Evolutionary conservation across 305 asterid species (phyloP), one percentile per base, ranked within the genome.

Genomic region (Fraxinus greggii): DNA sequence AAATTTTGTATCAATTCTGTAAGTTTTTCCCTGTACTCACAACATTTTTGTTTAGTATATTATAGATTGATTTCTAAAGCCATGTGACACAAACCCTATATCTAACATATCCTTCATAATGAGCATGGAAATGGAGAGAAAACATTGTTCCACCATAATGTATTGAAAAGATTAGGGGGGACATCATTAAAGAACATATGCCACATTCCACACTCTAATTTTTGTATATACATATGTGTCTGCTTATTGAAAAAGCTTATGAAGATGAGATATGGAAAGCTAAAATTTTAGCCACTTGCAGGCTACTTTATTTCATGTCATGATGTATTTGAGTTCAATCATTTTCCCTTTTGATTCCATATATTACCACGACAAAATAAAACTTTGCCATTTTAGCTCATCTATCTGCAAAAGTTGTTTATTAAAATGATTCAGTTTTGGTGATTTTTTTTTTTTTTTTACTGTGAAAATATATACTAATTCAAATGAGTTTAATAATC

Each of bases 61-160:
- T n/a, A n/a, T n/a, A n/a, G n/a, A n/a, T n/a, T n/a, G n/a, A n/a
- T n/a, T 32, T 32, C 35, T 32, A 32, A 32, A 32, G 0, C 35
- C 35, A 0, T 3, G 2, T 29, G 1, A 29, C 31, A 29, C 6
- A 1, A 31, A 31, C 6, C n/a, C n/a, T 15, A 51, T 51, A 56
- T 56, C 70, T 23, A 61, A 61, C 6, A 2, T 21, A 21, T 61
- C 70, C 28, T 21, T 61, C 70, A 61, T 61, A 6, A 61, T 61
- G 29, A 61, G 9, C 40, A 36, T 36, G 40, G 40, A 1, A 9
- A 36, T 36, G 9, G 40, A 36, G 40, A 5, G 77, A 86, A 74
- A 79, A 67, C 23, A 28, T 65, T 38, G 89, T 86, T 84, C 87
- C 90, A 86, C 88, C 76, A 56, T 59, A 84, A 75, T 76, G 80